phyloP scores from a whole-genome alignment of 2,329 filamentous ascomycete species.

The Tolypocladium ovalisporum region DNA sequence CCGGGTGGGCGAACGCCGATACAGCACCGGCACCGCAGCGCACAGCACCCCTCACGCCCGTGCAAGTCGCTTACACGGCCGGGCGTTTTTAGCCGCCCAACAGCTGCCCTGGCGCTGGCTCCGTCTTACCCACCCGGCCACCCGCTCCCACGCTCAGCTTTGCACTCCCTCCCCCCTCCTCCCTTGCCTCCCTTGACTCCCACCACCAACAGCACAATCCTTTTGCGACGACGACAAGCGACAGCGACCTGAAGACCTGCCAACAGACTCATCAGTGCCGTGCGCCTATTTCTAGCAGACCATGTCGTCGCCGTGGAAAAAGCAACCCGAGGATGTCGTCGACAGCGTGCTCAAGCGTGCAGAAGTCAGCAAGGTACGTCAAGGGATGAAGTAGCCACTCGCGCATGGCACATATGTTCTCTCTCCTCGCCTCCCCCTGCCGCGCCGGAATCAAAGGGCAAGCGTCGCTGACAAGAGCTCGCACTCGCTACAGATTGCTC shows the following conservation, averaged over 20 bases:
- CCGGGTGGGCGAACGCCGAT: too few relatives aligned
- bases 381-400: background rate
- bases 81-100: background rate
- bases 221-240: background rate
- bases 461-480: background rate
- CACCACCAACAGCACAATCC: background rate
- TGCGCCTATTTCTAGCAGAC: conserved; percentile 6
- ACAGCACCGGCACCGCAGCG: background rate
- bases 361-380: conserved; percentile 62
- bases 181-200: background rate
- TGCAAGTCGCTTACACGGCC: background rate
- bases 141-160: background rate
- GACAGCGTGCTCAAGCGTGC: conserved; percentile 62
- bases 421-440: background rate
- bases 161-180: background rate
- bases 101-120: background rate
- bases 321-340: conserved; percentile 52
- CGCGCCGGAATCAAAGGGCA: background rate
- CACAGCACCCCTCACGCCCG: background rate
- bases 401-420: background rate
- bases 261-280: background rate
- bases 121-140: background rate
- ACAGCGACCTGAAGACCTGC: background rate
- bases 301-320: conserved; percentile 53
- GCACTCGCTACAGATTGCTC: conserved; percentile 59